A percentile compares a stretch with the other conserved stretches of the same genome.
Conservation (phyloP, 2,329 filamentous ascomycete species). For the Domatiomyces catenatus region DNA sequence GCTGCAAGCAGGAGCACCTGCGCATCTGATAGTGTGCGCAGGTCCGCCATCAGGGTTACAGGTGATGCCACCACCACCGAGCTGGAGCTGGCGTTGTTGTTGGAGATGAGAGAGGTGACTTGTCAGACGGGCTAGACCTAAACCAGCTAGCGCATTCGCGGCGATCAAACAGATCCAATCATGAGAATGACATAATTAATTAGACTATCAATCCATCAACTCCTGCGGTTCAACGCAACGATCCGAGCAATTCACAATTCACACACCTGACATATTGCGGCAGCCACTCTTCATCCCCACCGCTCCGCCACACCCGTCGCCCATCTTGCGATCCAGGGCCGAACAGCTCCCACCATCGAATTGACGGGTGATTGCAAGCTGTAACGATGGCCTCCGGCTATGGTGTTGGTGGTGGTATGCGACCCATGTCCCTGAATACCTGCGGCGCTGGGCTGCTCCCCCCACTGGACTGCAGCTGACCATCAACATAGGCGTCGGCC, state of each 20-base stretch:
- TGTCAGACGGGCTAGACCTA: no score
- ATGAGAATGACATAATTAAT: no score
- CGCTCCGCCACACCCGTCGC: not conserved
- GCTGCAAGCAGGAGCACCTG: conserved; percentile 45
- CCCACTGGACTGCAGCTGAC: not conserved
- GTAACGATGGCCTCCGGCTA: conserved; percentile 36
- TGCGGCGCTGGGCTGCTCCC: not conserved
- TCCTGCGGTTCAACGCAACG: not conserved
- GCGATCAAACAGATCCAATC: no score
- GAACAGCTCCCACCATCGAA: not conserved
- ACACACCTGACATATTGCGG: no score
- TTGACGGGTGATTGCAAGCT: not conserved
- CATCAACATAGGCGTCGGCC: conserved; percentile 41
- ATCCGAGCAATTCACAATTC: not conserved
- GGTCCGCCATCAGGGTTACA: conserved; percentile 21
- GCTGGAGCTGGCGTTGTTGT: no score
- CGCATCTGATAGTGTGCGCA: conserved; percentile 33
- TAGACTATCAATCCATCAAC: no score
- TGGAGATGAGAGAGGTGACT: no score
- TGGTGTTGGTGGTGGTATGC: conserved; percentile 40
- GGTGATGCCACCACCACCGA: not conserved
- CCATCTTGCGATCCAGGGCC: not conserved
- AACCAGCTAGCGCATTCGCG: no score
- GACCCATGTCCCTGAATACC: not conserved
- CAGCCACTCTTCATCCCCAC: not conserved